A percentile compares a stretch with the other conserved stretches of the same genome.
Evolutionary conservation across 164 flowering plant genomes (phyloP).

Genomic region (Umbellularia californica): DNA sequence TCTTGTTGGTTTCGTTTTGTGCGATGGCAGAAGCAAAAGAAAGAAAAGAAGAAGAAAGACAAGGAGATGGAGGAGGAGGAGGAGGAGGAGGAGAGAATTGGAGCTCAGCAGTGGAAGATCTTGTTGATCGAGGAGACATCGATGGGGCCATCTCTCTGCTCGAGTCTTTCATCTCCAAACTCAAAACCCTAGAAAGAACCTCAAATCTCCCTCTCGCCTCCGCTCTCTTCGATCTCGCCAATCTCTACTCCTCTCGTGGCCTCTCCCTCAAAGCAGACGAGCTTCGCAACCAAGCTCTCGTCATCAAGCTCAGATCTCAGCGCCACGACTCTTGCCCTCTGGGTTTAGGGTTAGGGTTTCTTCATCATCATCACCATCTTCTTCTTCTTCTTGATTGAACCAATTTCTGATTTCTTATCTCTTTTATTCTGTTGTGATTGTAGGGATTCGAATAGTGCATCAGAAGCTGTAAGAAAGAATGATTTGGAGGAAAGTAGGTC

Average conservation of each 20-base stretch:
- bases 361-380: not conserved
- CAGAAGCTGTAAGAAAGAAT: not conserved
- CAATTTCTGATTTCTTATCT: not conserved
- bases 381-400: not conserved
- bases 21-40: not conserved
- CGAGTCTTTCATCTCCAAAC: constrained; percentile 6
- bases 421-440: not conserved
- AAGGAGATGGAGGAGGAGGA: not conserved
- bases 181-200: not conserved
- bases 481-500: not conserved
- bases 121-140: constrained; percentile 8
- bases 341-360: not conserved
- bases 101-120: constrained; percentile 12
- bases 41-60: not conserved
- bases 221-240: constrained; percentile 14
- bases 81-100: not conserved
- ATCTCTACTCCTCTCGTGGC: constrained; percentile 12
- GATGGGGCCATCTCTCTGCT: constrained; percentile 14
- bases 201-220: constrained; percentile 5
- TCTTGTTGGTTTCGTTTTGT: not conserved
- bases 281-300: constrained; percentile 8
- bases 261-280: constrained; percentile 13
- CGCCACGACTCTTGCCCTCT: not conserved
- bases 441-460: not conserved
- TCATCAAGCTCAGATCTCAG: constrained; percentile 7